Evolutionary conservation across 2,329 filamentous ascomycete genomes (phyloP).

Genomic region (Endocalyx cinctus): DNA sequence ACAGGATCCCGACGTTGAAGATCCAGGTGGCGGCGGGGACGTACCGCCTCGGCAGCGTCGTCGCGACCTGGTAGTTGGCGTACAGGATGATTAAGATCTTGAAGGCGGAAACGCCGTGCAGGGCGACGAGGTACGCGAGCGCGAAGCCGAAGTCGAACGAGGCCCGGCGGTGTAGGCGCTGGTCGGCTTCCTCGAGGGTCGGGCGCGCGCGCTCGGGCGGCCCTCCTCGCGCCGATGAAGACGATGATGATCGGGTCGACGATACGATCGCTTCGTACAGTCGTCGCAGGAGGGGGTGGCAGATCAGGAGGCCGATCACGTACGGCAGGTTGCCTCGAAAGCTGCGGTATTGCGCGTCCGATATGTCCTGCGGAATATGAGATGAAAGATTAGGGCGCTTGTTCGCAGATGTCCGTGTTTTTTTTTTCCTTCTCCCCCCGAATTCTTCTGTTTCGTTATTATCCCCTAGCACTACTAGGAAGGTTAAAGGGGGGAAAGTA

Average conservation of each 20-base stretch:
- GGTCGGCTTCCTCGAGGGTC: slow-evolving; percentile 42
- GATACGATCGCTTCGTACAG: slow-evolving; percentile 58
- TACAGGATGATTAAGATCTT: slow-evolving; percentile 80
- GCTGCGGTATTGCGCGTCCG: slow-evolving; percentile 79
- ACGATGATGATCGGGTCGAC: too few species aligned
- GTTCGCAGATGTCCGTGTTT: too few species aligned
- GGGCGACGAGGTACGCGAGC: slow-evolving; percentile 66
- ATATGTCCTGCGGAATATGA: too few species aligned
- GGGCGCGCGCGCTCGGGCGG: slow-evolving; percentile 23
- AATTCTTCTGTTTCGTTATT: too few species aligned
- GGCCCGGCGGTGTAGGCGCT: slow-evolving; percentile 62
- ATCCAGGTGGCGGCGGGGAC: slow-evolving; percentile 78
- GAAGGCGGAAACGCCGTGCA: slow-evolving; percentile 80
- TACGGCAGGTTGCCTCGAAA: slow-evolving; percentile 86
- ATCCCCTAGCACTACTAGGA: too few species aligned
- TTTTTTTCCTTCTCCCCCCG: slow-evolving; percentile 30
- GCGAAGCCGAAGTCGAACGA: slow-evolving; percentile 83
- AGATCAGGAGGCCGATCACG: slow-evolving; percentile 65
- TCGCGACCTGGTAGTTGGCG: slow-evolving; percentile 77
- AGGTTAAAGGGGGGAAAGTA: too few species aligned
- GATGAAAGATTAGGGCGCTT: too few species aligned
- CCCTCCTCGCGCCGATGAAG: too few species aligned
- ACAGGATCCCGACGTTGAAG: slow-evolving; percentile 82
- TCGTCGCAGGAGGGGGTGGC: slow-evolving; percentile 76
- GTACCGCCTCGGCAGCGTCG: slow-evolving; percentile 61